Evolutionary conservation across 139 green algal species (phyloP), one percentile per base, ranked within the genome.

Genomic region (Haematococcus lacustris): DNA sequence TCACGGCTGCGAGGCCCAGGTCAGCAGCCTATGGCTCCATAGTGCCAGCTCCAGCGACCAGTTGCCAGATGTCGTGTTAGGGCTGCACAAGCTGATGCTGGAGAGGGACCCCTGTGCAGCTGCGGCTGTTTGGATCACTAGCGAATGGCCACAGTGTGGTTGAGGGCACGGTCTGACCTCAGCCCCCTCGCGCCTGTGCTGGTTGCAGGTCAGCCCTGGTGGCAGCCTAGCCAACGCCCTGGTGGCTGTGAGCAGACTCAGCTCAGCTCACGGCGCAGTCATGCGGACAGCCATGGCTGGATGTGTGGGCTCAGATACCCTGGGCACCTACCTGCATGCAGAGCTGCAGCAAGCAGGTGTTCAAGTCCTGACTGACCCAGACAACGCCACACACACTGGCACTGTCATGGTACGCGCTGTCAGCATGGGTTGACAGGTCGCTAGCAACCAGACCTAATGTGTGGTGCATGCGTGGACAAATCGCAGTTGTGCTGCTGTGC

Each of bases 191-290:
- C 26, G 17, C 57, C 57, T 37, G 21, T 57, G 25, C 62, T 38
- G 23, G 6, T 34, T 38, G 41, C 77, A 94, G 80, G 77, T 97
- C 6, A 87, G 75, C 57, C 86, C 91, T 2, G 93, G 90, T 1
- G 92, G 93, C 66, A 96, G 88, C 0, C 71, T 98, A 0, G 87
- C 85, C 51, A 98, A 98, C 84, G 96, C 90, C 0, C 84, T 98
- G 26, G 83, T 97, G 39, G 92, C 78, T 33, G 76, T 97, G 23
- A 80, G 84, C 0, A 78, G 88, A 9, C 84, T 98, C 2, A 80
- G 80, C 2, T 38, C 40, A 1, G 90, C 87, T 7, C 57, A 77
- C 3, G 59, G 69, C 21, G 5, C 23, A 81, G 80, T 47, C 5
- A 41, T 95, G 41, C 78, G 74, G 13, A 87, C 97, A 26, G 86